A percentile compares a stretch with the other conserved stretches of the same genome.
Evolutionary conservation across 176 grass and related monocot genomes (phyloP).

Genomic region (Neostapfia colusana): DNA sequence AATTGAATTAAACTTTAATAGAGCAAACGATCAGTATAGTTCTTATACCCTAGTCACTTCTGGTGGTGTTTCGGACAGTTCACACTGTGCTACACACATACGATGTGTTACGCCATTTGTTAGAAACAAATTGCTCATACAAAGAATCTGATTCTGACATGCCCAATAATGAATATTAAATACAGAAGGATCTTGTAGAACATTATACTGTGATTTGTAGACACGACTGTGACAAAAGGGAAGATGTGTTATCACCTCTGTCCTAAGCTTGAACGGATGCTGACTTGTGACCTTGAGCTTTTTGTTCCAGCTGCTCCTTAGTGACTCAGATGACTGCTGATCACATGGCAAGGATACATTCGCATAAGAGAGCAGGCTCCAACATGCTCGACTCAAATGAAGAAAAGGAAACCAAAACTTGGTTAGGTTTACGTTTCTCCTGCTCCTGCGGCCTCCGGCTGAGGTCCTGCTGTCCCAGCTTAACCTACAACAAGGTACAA

Average conservation of each 20-base stretch:
- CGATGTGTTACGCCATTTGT: not conserved
- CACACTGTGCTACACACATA: not conserved
- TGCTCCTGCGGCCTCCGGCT: constrained; percentile 52
- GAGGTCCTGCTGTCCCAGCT: constrained; percentile 61
- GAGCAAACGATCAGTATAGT: too few species aligned
- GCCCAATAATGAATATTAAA: too few species aligned
- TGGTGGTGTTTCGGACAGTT: not conserved
- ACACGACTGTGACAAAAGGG: not conserved
- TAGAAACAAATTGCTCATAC: not conserved
- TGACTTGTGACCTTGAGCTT: constrained; percentile 81
- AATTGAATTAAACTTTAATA: too few species aligned
- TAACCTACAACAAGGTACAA: constrained; percentile 46
- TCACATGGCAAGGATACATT: not conserved
- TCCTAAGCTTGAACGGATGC: constrained; percentile 85
- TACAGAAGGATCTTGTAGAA: not conserved
- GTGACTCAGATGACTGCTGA: constrained; percentile 59
- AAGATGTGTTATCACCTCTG: constrained; percentile 58
- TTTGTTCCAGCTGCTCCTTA: constrained; percentile 72
- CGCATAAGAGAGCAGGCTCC: not conserved
- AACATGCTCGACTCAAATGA: not conserved
- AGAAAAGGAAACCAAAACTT: not conserved
- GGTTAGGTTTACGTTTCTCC: constrained; percentile 57
- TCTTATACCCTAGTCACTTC: too few species aligned
- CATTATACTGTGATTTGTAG: not conserved
- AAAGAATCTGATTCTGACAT: not conserved